phyloP scores from a whole-genome alignment of 371 early-diverging fungal genomes.

The Thermomucor indicae-seudaticae region DNA sequence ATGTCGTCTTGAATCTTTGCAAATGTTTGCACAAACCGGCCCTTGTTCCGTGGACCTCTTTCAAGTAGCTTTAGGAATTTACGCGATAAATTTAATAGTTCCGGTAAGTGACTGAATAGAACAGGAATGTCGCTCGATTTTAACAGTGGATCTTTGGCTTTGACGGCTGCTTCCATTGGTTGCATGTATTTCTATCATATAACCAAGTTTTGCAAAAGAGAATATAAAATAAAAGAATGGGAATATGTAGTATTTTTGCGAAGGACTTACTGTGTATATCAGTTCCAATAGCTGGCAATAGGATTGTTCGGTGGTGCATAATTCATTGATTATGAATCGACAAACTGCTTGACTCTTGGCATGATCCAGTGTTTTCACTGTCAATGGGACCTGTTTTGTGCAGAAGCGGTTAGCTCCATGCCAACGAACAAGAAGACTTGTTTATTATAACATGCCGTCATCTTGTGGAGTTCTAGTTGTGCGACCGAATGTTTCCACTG shows the following conservation, averaged over 20 bases:
- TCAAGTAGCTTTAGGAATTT: conserved; percentile 6
- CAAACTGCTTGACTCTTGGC: conserved; percentile 7
- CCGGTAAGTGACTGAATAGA: conserved; percentile 29
- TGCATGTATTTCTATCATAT: conserved; percentile 38
- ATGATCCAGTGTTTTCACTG: not conserved
- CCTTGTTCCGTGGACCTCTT: not conserved
- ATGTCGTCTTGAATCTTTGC: conserved; percentile 15
- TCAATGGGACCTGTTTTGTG: too few species aligned
- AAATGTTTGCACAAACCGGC: conserved; percentile 7
- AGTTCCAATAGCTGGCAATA: conserved; percentile 26
- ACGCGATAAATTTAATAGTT: conserved; percentile 21
- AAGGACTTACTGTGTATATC: conserved; percentile 4
- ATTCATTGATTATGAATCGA: conserved; percentile 14
- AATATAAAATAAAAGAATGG: too few species aligned
- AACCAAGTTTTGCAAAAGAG: too few species aligned
- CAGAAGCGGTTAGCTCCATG: too few species aligned
- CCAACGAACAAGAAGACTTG: too few species aligned
- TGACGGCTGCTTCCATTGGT: conserved; percentile 26
- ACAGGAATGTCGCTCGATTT: conserved; percentile 25
- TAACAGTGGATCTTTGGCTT: conserved; percentile 22
- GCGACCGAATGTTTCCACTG: conserved; percentile 9
- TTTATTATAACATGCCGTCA: too few species aligned
- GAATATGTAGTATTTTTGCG: too few species aligned
- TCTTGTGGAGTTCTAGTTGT: conserved; percentile 8
- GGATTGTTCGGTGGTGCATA: conserved; percentile 19